These are phyloP conservation scores for Alternaria ventricosa DNA, from an alignment of 2,329 filamentous ascomycete genomes.

Conservation along the genomic window DNA sequence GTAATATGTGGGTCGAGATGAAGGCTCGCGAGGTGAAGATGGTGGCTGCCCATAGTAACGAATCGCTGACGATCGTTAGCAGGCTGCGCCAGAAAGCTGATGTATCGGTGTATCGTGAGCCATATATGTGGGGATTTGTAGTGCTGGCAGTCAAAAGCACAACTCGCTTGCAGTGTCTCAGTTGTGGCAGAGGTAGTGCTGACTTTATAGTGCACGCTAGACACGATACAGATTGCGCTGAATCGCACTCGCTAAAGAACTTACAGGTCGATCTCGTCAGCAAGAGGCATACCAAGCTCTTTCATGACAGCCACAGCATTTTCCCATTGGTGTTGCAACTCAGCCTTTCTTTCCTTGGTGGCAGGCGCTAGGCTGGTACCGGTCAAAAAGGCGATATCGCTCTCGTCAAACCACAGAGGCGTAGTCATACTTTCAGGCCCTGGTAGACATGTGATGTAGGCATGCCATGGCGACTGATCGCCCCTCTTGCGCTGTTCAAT, in stretches of 20 bases:
- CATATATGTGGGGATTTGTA: neutral
- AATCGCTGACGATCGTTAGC: constrained; percentile 49
- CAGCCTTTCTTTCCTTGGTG: constrained; percentile 25
- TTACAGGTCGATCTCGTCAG: constrained; percentile 33
- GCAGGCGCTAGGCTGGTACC: constrained; percentile 45
- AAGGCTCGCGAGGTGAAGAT: constrained; percentile 61
- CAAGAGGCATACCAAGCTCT: constrained; percentile 20
- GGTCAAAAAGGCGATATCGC: constrained; percentile 43
- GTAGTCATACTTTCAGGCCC: constrained; percentile 41
- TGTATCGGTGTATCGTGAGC: constrained; percentile 1
- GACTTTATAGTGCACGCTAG: neutral
- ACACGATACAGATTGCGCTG: neutral
- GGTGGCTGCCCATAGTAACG: constrained; percentile 59
- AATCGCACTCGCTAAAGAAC: constrained; percentile 11
- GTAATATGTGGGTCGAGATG: constrained; percentile 49
- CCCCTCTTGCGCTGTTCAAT: constrained; percentile 41
- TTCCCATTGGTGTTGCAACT: constrained; percentile 34
- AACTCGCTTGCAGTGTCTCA: neutral
- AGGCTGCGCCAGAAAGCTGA: neutral
- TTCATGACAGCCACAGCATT: constrained; percentile 28
- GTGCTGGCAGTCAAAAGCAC: neutral
- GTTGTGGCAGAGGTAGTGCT: neutral
- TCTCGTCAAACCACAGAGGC: constrained; percentile 46
- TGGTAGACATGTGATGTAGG: constrained; percentile 48
- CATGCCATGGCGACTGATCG: constrained; percentile 42